Evolutionary conservation across 345 rosid genomes (phyloP), one percentile per base, ranked within the genome.

Genomic region (Chamaenerion angustifolium): DNA sequence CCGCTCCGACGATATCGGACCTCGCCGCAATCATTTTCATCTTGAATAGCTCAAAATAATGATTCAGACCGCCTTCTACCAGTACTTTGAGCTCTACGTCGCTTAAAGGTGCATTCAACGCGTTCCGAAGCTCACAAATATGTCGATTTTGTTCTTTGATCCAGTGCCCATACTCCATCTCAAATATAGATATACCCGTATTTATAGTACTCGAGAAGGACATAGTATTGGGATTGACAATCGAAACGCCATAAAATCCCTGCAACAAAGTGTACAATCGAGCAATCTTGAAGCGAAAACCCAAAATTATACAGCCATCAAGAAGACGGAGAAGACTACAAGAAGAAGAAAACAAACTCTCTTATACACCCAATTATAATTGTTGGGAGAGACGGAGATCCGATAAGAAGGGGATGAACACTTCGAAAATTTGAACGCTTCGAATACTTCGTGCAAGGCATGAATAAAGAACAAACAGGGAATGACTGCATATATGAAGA

Each of bases 141-240:
- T 86, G 93, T 58, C 68, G 73, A 31, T 64, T 76, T 61, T 83
- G 95, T 58, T 78, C 95, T 52, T 84, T 87, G 55, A 92, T 59
- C 98, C 98, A 92, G 21, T 68, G 76, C 52, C 75, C 82, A 46
- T 92, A 92, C 68, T 84, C 85, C 82, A 78, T 71, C 79, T 92
- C 96, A 76, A 92, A 92, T 48, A 81, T 66, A 18, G 81, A 69
- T 56, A 82, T 75, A 42, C 83, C 90, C 84, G 75, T 14, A 10
- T 47, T 17, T 17, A 12, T 11, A 50, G 44, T 55, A 54, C 55
- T 45, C 48, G n/a, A 57, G 37, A 31, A 31, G 7, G 37, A 4
- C 6, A 3, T 31, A 31, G 3, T 31, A 8, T 31, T 31, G 37
- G 37, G 37, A 5, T 31, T 7, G 37, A 31, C 4, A 3, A 8